Percentiles rank a stretch among this genome's conserved stretches.
Evolutionary conservation across 495 filamentous ascomycete genomes (phyloP).

Genomic region (Penicillium roqueforti): DNA sequence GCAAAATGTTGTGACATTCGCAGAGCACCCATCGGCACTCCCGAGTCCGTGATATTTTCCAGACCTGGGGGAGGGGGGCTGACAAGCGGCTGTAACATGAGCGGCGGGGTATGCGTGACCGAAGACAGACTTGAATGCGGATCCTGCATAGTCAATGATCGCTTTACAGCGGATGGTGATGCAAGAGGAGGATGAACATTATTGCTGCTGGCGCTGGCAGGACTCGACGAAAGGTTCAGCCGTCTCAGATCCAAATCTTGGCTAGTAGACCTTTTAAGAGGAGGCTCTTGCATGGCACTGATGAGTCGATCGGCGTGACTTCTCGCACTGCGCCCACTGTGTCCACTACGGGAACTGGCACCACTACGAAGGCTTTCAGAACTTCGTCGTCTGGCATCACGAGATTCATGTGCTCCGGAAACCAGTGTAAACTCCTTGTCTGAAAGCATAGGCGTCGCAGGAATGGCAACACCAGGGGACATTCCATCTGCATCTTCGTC

Average conservation of each 20-base stretch:
- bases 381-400: conserved; percentile 30
- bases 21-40: conserved; percentile 39
- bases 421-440: conserved; percentile 37
- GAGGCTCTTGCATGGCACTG: conserved; percentile 65
- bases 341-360: conserved; percentile 50
- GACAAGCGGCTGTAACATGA: conserved; percentile 16
- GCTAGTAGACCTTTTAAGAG: conserved; percentile 34
- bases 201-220: conserved; percentile 14
- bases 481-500: neutral
- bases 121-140: conserved; percentile 23
- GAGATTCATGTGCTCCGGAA: conserved; percentile 7
- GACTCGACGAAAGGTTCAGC: conserved; percentile 7
- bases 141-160: conserved; percentile 14
- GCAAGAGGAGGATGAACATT: conserved; percentile 3
- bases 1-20: conserved; percentile 36
- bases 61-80: conserved; percentile 30
- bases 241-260: conserved; percentile 21
- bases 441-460: conserved; percentile 16
- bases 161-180: conserved; percentile 5
- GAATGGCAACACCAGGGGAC: neutral
- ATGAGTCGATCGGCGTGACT: conserved; percentile 75
- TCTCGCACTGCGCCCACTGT: conserved; percentile 52
- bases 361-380: conserved; percentile 51
- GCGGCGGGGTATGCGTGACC: conserved; percentile 21
- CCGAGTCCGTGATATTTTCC: conserved; percentile 37